Conservation (phyloP, 1,284 basidiomycete species). For the Cutaneotrichosporon arboriforme region DNA sequence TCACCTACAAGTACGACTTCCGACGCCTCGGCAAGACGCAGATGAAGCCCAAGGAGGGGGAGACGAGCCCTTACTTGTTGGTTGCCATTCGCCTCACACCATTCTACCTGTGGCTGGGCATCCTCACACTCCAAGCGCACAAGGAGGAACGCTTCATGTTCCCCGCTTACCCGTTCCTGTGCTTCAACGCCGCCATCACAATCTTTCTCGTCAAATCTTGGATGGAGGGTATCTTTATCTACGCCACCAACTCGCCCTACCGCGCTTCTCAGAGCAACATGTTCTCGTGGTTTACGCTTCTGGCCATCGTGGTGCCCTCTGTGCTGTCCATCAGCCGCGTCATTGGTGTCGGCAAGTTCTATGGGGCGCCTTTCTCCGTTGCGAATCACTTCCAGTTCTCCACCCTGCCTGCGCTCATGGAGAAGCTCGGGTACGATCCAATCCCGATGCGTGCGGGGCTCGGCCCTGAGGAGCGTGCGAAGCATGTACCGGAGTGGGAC, state of each 20-base stretch:
- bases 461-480: conserved; percentile 51
- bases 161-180: conserved; percentile 84
- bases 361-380: conserved; percentile 79
- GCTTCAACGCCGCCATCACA: conserved; percentile 86
- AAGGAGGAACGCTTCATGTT: conserved; percentile 99
- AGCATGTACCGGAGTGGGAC: conserved; percentile 56
- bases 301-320: conserved; percentile 60
- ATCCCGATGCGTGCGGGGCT: conserved; percentile 30
- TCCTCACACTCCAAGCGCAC: conserved; percentile 77
- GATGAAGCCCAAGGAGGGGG: conserved; percentile 56
- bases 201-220: conserved; percentile 77
- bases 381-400: conserved; percentile 65
- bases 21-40: conserved; percentile 67
- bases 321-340: conserved; percentile 73
- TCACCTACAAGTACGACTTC: conserved; percentile 70
- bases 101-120: conserved; percentile 80
- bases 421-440: conserved; percentile 60
- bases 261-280: conserved; percentile 69
- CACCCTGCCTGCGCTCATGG: conserved; percentile 76
- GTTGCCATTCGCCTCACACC: conserved; percentile 71
- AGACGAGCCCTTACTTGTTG: conserved; percentile 65
- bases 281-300: conserved; percentile 70
- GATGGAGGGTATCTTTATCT: conserved; percentile 71
- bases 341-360: conserved; percentile 77
- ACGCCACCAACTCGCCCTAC: conserved; percentile 74